Percentiles rank a stretch among this genome's conserved stretches.
phyloP scores from a whole-genome alignment of 148 eudicot genomes.

The Silene latifolia region DNA sequence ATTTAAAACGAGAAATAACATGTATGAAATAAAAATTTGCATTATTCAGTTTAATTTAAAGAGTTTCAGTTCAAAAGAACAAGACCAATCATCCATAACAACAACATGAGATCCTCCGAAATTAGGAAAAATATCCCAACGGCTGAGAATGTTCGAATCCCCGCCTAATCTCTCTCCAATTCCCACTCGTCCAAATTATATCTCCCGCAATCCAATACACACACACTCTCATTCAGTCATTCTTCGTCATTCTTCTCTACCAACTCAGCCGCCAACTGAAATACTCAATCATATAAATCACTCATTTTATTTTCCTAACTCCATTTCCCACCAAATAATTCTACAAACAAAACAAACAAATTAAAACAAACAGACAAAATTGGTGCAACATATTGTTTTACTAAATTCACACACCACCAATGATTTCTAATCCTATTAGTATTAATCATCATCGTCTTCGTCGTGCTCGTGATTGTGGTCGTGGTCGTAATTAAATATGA shows the following conservation, averaged over 20 bases:
- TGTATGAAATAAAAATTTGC: too few relatives aligned
- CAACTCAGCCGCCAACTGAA: not conserved
- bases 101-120: too few relatives aligned
- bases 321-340: not conserved
- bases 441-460: not conserved
- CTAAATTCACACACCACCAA: not conserved
- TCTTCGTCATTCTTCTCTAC: not conserved
- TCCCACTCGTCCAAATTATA: not conserved
- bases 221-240: not conserved
- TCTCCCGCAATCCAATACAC: constrained; percentile 15
- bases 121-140: not conserved
- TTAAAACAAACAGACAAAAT: too few relatives aligned
- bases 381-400: not conserved
- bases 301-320: not conserved
- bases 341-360: not conserved
- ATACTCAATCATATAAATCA: not conserved
- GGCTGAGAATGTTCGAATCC: constrained; percentile 10
- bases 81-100: too few relatives aligned
- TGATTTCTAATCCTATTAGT: not conserved
- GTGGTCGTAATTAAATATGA: constrained; percentile 22
- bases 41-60: too few relatives aligned
- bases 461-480: not conserved
- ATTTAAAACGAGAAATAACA: too few relatives aligned
- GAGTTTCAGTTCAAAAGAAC: too few relatives aligned
- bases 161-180: not conserved